Conservation (phyloP, 108 stramenopile species). For the Cyclotella sp. region DNA sequence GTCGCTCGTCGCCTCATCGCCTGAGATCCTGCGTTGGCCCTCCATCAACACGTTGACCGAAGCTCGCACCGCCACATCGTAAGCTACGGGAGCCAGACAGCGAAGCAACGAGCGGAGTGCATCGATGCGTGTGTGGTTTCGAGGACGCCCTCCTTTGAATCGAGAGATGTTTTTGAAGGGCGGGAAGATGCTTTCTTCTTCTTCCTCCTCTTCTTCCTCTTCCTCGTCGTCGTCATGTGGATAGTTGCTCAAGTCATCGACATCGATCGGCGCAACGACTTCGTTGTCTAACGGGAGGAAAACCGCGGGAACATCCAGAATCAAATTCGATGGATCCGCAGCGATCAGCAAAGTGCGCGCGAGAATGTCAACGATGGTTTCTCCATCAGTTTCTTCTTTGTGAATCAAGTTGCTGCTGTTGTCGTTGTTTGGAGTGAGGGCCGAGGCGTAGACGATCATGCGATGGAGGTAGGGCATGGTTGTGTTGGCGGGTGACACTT, state of each 20-base stretch:
- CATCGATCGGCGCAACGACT: not conserved
- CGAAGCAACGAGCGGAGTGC: conserved; percentile 73
- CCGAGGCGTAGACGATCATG: conserved; percentile 9
- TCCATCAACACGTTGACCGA: conserved; percentile 45
- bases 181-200: conserved; percentile 12
- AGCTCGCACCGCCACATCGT: conserved; percentile 72
- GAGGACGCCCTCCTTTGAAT: conserved; percentile 43
- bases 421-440: not conserved
- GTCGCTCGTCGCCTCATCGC: not conserved
- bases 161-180: conserved; percentile 27
- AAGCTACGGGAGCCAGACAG: conserved; percentile 71
- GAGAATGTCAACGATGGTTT: conserved; percentile 34
- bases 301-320: conserved; percentile 28
- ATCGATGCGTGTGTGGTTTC: conserved; percentile 57
- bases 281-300: conserved; percentile 28
- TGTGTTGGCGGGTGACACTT: not conserved
- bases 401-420: not conserved
- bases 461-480: conserved; percentile 19
- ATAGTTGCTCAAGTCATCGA: conserved; percentile 7
- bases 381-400: conserved; percentile 24
- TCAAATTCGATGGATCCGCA: conserved; percentile 38
- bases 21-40: not conserved
- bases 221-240: not conserved
- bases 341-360: conserved; percentile 35
- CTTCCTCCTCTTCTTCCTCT: conserved; percentile 19